phyloP scores from a whole-genome alignment of 306 rosid species.

The Vicia faba region DNA sequence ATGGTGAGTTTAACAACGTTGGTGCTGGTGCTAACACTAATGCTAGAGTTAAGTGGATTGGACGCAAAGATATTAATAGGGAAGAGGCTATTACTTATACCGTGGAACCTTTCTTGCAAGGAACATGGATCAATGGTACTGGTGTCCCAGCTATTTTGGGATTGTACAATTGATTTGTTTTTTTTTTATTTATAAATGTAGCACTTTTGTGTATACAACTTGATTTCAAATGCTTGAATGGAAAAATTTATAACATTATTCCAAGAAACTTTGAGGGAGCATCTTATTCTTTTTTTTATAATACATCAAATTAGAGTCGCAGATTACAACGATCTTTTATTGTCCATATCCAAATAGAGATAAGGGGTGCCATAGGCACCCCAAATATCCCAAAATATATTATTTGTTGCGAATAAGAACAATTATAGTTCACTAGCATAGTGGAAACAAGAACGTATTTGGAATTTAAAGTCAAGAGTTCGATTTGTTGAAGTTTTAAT shows the following conservation, averaged over 20 bases:
- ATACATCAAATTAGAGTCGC: too few relatives aligned
- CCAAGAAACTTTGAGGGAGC: neutral
- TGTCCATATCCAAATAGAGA: too few relatives aligned
- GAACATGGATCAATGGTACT: conserved; percentile 54
- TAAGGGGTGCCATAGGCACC: too few relatives aligned
- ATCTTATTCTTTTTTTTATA: too few relatives aligned
- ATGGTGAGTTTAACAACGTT: conserved; percentile 70
- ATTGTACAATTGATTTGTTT: conserved; percentile 34
- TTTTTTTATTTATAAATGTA: neutral
- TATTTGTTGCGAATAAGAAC: too few relatives aligned
- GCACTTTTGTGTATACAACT: neutral
- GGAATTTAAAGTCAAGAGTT: too few relatives aligned
- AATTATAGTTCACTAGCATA: too few relatives aligned
- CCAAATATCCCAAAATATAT: too few relatives aligned
- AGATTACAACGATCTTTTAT: too few relatives aligned
- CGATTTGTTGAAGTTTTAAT: too few relatives aligned
- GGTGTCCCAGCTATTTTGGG: conserved; percentile 58
- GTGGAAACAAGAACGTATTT: too few relatives aligned
- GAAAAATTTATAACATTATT: neutral
- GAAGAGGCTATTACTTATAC: conserved; percentile 61
- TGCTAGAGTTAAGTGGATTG: conserved; percentile 73
- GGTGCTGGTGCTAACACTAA: conserved; percentile 58
- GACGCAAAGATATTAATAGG: conserved; percentile 45
- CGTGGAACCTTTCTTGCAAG: conserved; percentile 55
- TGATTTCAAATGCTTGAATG: neutral